Base-by-base conservation (phyloP, 2,329 filamentous ascomycete genomes). In the Fonsecaea nubica region DNA sequence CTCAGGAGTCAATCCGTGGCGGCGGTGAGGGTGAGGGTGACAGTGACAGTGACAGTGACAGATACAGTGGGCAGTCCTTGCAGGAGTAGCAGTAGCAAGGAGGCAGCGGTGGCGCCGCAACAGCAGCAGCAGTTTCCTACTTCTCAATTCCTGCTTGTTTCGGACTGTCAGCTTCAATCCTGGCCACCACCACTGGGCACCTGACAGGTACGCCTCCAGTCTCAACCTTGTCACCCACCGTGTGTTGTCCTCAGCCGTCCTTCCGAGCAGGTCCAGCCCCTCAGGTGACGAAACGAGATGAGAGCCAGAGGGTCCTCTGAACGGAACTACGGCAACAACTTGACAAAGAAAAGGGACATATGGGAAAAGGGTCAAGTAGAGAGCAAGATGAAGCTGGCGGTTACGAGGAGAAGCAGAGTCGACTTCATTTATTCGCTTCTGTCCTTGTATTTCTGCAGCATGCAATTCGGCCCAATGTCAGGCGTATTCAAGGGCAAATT, bases 91-190 rank as follows among this genome's bases (percentile, higher is more conserved):
- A 25, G 25, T 25, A 25, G 25, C 25, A 25, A 25, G 25, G 36
- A 13, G 12, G 36, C 40, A n/a, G 45, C 21, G 15, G 10, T 25
- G 25, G 25, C 25, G 25, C 25, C 25, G 25, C 45, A 50, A 13
- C 5, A 35, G 50, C 13, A 7, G 21, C 21, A 54, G 18, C 5
- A 21, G 13, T 9, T 50, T 25, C 45, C 18, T 50, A 50, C 45
- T 50, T 50, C 18, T 25, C 10, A 9, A 50, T 25, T 50, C 45
- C 45, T 50, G 18, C 45, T 50, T 50, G 45, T 21, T 25, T 50
- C 45, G 45, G 18, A 12, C 18, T 50, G 45, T 50, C 45, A 50
- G 45, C 45, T 50, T 50, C 45, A 50, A 45, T 8, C n/a, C 40
- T 45, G 40, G 40, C 25, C 25, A 25, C 40, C 40, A 45, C 40